phyloP scores from a whole-genome alignment of 495 filamentous ascomycete genomes.

The Astrocystis sublimbata region DNA sequence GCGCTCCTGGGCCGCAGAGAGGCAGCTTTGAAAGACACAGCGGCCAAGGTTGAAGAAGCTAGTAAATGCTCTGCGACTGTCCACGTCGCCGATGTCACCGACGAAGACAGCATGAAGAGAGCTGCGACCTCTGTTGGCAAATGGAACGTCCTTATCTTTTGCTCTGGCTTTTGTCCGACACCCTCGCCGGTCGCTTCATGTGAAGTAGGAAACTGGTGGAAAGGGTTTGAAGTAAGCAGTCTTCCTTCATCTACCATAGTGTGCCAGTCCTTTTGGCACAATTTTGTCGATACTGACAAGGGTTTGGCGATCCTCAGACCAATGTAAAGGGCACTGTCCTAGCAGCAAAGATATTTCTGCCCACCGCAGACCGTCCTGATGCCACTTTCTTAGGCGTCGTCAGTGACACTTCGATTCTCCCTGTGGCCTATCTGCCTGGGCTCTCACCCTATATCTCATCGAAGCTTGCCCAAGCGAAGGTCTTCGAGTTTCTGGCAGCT shows the following conservation, averaged over 20 bases:
- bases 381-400: slow-evolving; percentile 39
- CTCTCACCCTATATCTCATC: slow-evolving; percentile 41
- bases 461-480: slow-evolving; percentile 42
- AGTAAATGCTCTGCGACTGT: slow-evolving; percentile 2
- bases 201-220: slow-evolving; percentile 39
- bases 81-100: slow-evolving; percentile 22
- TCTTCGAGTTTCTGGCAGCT: slow-evolving; percentile 41
- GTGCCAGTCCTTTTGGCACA: not conserved
- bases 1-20: slow-evolving; percentile 28
- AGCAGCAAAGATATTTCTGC: slow-evolving; percentile 38
- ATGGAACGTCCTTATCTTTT: slow-evolving; percentile 41
- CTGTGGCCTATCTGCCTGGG: slow-evolving; percentile 22
- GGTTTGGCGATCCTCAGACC: slow-evolving; percentile 26
- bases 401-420: slow-evolving; percentile 25
- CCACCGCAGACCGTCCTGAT: slow-evolving; percentile 32
- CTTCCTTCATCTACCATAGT: not conserved
- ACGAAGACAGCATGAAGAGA: slow-evolving; percentile 25
- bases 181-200: slow-evolving; percentile 27
- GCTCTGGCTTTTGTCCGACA: slow-evolving; percentile 32
- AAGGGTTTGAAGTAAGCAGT: slow-evolving; percentile 35
- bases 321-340: slow-evolving; percentile 46
- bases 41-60: not conserved
- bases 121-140: slow-evolving; percentile 22
- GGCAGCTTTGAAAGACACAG: slow-evolving; percentile 13
- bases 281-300: slow-evolving; percentile 2